Evolutionary conservation across 177 flowering plant species (phyloP).

Genomic region (Tripterygium wilfordii): DNA sequence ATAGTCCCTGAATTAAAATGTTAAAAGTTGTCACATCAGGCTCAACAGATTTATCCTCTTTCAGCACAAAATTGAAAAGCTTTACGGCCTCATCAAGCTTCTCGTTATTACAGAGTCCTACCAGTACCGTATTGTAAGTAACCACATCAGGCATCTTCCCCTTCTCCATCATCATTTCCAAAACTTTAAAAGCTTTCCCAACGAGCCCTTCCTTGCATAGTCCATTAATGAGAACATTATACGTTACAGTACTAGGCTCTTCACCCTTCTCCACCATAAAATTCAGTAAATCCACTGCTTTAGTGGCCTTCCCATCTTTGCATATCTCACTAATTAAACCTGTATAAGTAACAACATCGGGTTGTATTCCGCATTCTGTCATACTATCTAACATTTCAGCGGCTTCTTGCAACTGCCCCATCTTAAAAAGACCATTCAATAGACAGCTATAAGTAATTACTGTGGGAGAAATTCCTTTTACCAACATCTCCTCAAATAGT

Average conservation of each 20-base stretch:
- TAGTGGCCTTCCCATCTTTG: slow-evolving; percentile 32
- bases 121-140: slow-evolving; percentile 51
- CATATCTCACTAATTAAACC: slow-evolving; percentile 55
- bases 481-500: slow-evolving; percentile 49
- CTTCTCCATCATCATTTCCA: slow-evolving; percentile 43
- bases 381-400: slow-evolving; percentile 35
- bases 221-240: slow-evolving; percentile 57
- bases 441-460: slow-evolving; percentile 42
- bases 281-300: slow-evolving; percentile 44
- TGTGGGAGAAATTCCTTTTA: slow-evolving; percentile 42
- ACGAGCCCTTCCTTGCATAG: slow-evolving; percentile 51
- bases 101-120: slow-evolving; percentile 43
- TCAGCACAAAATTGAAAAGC: slow-evolving; percentile 34
- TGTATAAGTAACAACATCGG: slow-evolving; percentile 48
- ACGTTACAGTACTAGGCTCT: slow-evolving; percentile 44
- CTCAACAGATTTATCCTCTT: slow-evolving; percentile 22
- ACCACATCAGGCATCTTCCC: slow-evolving; percentile 47
- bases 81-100: slow-evolving; percentile 54
- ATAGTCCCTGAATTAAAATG: slow-evolving; percentile 52
- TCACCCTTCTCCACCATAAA: slow-evolving; percentile 58
- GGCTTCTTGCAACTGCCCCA: slow-evolving; percentile 51
- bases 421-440: slow-evolving; percentile 37
- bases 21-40: slow-evolving; percentile 45
- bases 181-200: slow-evolving; percentile 41
- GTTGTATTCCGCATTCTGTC: slow-evolving; percentile 38